Percentiles rank a stretch among this genome's conserved stretches.
phyloP scores from a whole-genome alignment of 78 protist species.

The Mastigamoeba balamuthi region DNA sequence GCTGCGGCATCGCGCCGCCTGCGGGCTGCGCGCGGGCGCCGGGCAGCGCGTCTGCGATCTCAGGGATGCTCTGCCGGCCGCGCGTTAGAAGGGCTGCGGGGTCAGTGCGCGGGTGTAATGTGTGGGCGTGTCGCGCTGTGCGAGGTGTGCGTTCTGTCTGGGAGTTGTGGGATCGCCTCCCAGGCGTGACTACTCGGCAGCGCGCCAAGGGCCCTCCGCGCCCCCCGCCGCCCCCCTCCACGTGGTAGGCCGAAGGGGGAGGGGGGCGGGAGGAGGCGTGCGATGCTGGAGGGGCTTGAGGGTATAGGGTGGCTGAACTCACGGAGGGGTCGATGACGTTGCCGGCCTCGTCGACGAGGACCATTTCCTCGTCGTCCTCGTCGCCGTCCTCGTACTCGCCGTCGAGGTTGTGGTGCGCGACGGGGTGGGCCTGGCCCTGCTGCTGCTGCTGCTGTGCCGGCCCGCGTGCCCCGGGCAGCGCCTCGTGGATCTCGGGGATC shows the following conservation, averaged over 20 bases:
- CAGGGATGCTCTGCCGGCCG: too few species aligned
- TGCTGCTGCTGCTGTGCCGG: not conserved
- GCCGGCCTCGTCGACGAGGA: not conserved
- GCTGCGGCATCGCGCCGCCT: not conserved
- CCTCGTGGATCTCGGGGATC: not conserved
- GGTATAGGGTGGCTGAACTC: not conserved
- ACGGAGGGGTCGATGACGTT: conserved; percentile 10
- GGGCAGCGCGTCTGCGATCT: too few species aligned
- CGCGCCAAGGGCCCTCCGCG: too few species aligned
- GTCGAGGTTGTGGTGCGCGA: too few species aligned
- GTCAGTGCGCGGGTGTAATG: too few species aligned
- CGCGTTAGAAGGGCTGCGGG: too few species aligned
- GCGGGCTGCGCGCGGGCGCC: not conserved
- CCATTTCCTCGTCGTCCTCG: conserved; percentile 18
- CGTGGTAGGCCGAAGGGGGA: too few species aligned
- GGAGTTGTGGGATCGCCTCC: too few species aligned
- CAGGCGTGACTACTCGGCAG: too few species aligned
- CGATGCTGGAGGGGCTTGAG: not conserved
- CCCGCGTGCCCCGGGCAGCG: not conserved
- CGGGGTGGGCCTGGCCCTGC: not conserved
- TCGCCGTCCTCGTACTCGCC: conserved; percentile 10
- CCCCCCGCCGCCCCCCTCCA: too few species aligned
- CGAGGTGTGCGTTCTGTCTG: too few species aligned
- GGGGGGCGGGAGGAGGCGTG: not conserved
- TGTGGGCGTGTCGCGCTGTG: too few species aligned